Evolutionary conservation across 1,284 basidiomycete species (phyloP).

Genomic region (Ceratobasidium sp.): DNA sequence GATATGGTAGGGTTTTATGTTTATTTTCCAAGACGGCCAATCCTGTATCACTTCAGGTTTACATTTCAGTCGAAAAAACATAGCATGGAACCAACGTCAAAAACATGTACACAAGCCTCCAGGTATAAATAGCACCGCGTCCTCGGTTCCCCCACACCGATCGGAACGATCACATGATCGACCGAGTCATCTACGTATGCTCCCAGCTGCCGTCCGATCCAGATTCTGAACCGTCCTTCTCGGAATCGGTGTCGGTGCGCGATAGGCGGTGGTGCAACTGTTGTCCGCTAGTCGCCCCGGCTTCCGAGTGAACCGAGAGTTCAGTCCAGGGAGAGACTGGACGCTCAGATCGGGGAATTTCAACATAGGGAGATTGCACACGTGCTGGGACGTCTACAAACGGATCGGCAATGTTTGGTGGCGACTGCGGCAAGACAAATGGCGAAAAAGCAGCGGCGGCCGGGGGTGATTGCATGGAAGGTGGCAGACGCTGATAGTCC

Average conservation of each 20-base stretch:
- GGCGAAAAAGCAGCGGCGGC: conserved; percentile 14
- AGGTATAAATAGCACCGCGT: conserved; percentile 18
- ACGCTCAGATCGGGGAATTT: conserved; percentile 16
- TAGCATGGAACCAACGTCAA: not conserved
- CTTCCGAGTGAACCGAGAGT: conserved; percentile 19
- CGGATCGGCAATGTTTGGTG: conserved; percentile 8
- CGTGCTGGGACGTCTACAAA: conserved; percentile 1
- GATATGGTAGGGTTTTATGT: not conserved
- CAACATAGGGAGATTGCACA: conserved; percentile 24
- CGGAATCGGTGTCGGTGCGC: conserved; percentile 32
- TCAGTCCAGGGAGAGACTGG: conserved; percentile 32
- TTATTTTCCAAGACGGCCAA: not conserved
- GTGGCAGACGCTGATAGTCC: conserved; percentile 22
- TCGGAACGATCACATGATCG: too few species aligned
- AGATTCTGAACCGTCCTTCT: conserved; percentile 24
- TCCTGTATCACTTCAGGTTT: not conserved
- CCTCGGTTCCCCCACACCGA: not conserved
- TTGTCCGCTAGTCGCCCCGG: conserved; percentile 16
- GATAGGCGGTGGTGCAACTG: conserved; percentile 24
- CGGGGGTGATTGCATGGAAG: conserved; percentile 4
- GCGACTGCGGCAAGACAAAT: conserved; percentile 21
- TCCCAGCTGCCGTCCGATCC: conserved; percentile 37
- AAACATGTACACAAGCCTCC: conserved; percentile 14
- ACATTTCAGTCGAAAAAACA: conserved; percentile 19
- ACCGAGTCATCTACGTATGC: conserved; percentile 11